A percentile compares a stretch with the other conserved stretches of the same genome.
phyloP scores from a whole-genome alignment of 2,329 filamentous ascomycete genomes.

The Alternaria sp. region DNA sequence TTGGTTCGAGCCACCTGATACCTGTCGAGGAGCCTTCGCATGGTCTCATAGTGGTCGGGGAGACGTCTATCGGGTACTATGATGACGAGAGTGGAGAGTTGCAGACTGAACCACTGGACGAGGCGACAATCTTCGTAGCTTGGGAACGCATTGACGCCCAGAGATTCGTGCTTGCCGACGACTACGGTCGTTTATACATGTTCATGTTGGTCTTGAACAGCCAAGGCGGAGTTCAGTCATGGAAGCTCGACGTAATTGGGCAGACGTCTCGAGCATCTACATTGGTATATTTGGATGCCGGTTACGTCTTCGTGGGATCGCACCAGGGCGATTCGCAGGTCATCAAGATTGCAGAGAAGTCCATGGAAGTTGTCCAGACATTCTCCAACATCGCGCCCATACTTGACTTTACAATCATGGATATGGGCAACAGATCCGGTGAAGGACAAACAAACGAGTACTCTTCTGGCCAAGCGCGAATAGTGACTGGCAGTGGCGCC shows the following conservation, averaged over 20 bases:
- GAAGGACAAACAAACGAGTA: conserved; percentile 86
- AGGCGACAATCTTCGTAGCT: conserved; percentile 86
- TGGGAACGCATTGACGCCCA: conserved; percentile 87
- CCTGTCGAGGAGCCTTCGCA: conserved; percentile 66
- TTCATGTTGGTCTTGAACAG: conserved; percentile 76
- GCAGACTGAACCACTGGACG: conserved; percentile 70
- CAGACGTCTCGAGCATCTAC: conserved; percentile 77
- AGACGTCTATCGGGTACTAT: conserved; percentile 82
- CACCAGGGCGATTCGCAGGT: conserved; percentile 94
- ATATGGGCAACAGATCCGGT: conserved; percentile 85
- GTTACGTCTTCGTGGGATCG: conserved; percentile 84
- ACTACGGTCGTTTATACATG: conserved; percentile 87
- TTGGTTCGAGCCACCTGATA: conserved; percentile 69
- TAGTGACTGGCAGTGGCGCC: conserved; percentile 91
- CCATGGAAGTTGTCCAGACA: conserved; percentile 74
- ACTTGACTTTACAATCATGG: conserved; percentile 94
- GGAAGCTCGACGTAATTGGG: conserved; percentile 74
- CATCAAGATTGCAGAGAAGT: conserved; percentile 68
- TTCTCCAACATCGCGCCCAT: conserved; percentile 89
- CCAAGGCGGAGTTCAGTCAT: conserved; percentile 72
- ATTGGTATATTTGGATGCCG: conserved; percentile 78
- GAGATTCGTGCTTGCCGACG: conserved; percentile 87
- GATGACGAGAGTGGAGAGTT: conserved; percentile 76
- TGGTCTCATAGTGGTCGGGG: conserved; percentile 58
- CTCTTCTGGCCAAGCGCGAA: conserved; percentile 90